Base-by-base conservation (phyloP, 192 early-diverging fungal genomes). In the Linnemannia schmuckeri region DNA sequence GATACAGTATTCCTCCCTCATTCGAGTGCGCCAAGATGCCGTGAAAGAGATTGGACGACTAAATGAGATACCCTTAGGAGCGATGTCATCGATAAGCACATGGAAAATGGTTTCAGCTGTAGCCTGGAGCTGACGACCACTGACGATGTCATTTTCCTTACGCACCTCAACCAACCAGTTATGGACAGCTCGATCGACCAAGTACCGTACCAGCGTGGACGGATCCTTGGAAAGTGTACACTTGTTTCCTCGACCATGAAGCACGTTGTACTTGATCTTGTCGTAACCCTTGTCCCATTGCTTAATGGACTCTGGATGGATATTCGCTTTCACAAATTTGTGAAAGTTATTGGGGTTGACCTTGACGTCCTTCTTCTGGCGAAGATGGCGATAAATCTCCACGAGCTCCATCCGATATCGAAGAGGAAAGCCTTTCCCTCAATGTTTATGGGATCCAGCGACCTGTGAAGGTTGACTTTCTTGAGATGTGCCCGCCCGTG, bases 211-310 rank as follows among this genome's bases (percentile, higher is more conserved):
- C 66, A 69, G 37, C 27, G 66, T 13, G 17, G n/a, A 35, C 24
- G 6, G 66, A 69, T 69, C 66, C n/a, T 38, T 22, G 27, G 66
- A 33, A 69, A 69, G 30, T 13, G 5, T 69, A 27, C 27, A 69
- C 13, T 38, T 69, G 27, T 38, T 33, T 22, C 66, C 66, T 69
- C 66, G 30, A 27, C 66, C 27, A 35, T 69, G 66, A 27, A 69
- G 66, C 66, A 69, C 66, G 37, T 69, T 30, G 37, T 69, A 69
- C 66, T 69, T 69, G 66, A 69, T 69, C 66, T 69, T 69, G 27
- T 69, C 66, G 17, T 37, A 69, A 38, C 35, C 66, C 37, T 69
- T 69, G 30, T 69, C 66, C 30, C 30, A 69, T 69, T 69, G 66
- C 37, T 37, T 37, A 22, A 69, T 69, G 30, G 66, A 66, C 8